Percentiles rank a stretch among this genome's conserved stretches.
These are phyloP conservation scores for Aspergillus piperis DNA, from an alignment of 2,329 filamentous ascomycete species.

Conservation along the genomic window DNA sequence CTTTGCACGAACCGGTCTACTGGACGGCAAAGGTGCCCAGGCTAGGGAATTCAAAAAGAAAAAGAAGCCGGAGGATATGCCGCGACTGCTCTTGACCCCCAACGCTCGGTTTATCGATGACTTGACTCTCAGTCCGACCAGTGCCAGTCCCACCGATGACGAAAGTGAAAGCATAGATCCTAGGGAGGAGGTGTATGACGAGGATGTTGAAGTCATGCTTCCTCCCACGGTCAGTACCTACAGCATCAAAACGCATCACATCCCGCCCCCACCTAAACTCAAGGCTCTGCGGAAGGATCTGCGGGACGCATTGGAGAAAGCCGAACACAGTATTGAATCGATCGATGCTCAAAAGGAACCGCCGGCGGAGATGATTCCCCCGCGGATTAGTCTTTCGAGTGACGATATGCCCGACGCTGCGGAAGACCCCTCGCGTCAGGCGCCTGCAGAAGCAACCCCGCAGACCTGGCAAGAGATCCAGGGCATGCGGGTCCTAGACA, in stretches of 20 bases:
- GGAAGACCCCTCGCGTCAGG: slow-evolving; percentile 37
- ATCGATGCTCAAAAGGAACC: slow-evolving; percentile 34
- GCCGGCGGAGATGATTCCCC: slow-evolving; percentile 30
- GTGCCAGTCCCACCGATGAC: slow-evolving; percentile 54
- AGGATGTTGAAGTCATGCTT: slow-evolving; percentile 73
- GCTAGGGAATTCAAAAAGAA: slow-evolving; percentile 67
- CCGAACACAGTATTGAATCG: slow-evolving; percentile 64
- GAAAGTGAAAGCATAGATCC: slow-evolving; percentile 33
- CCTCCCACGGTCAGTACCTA: slow-evolving; percentile 98
- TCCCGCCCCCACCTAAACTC: slow-evolving; percentile 82
- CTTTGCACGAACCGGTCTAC: slow-evolving; percentile 87
- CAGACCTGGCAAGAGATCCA: slow-evolving; percentile 83
- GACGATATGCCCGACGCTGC: slow-evolving; percentile 44
- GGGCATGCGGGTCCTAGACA: slow-evolving; percentile 87
- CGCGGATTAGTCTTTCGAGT: slow-evolving; percentile 34
- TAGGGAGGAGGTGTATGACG: slow-evolving; percentile 55
- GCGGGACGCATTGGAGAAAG: slow-evolving; percentile 67
- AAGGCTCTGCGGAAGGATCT: slow-evolving; percentile 72
- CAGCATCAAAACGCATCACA: slow-evolving; percentile 76
- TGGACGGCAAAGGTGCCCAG: slow-evolving; percentile 91
- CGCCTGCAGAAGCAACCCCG: slow-evolving; percentile 32
- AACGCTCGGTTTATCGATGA: slow-evolving; percentile 44
- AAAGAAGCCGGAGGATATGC: slow-evolving; percentile 40
- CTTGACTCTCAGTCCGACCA: slow-evolving; percentile 48
- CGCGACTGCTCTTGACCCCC: slow-evolving; percentile 42